Conservation (phyloP, 768 basidiomycete genomes). For the Butyriboletus loyo region DNA sequence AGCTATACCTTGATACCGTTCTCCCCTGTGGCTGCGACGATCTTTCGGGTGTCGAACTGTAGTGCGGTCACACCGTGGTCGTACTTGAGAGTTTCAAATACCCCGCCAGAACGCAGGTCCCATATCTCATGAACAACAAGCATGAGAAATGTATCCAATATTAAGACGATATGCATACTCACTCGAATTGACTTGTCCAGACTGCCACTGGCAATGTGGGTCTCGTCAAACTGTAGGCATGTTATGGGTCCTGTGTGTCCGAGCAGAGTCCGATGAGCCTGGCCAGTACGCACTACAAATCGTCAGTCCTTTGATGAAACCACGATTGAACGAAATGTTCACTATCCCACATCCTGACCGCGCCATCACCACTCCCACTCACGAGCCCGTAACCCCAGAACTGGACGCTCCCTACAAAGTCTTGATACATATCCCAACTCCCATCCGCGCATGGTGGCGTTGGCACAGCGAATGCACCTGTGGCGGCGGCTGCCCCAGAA, state of each 20-base stretch:
- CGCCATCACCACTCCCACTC: constrained; percentile 95
- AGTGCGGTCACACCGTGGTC: constrained; percentile 88
- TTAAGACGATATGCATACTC: constrained; percentile 25
- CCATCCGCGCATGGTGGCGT: constrained; percentile 89
- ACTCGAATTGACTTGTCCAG: constrained; percentile 92
- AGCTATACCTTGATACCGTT: constrained; percentile 80
- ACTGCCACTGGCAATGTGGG: constrained; percentile 89
- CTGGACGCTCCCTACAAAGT: constrained; percentile 96
- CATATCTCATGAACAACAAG: constrained; percentile 62
- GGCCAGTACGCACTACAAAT: constrained; percentile 90
- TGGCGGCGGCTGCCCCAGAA: constrained; percentile 50
- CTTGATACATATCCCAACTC: constrained; percentile 92
- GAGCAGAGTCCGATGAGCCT: constrained; percentile 87
- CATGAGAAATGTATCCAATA: not conserved
- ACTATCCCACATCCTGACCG: constrained; percentile 99
- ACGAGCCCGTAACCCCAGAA: constrained; percentile 99
- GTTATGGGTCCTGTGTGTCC: constrained; percentile 95
- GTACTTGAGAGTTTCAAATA: constrained; percentile 85
- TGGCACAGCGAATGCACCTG: constrained; percentile 73
- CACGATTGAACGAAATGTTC: constrained; percentile 31
- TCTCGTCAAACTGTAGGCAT: constrained; percentile 94
- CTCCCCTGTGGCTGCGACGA: constrained; percentile 89
- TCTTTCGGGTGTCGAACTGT: constrained; percentile 94
- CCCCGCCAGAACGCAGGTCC: constrained; percentile 90
- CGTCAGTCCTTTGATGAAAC: not conserved